phyloP scores from a whole-genome alignment of 306 rosid species.

The Carpinus fangiana region DNA sequence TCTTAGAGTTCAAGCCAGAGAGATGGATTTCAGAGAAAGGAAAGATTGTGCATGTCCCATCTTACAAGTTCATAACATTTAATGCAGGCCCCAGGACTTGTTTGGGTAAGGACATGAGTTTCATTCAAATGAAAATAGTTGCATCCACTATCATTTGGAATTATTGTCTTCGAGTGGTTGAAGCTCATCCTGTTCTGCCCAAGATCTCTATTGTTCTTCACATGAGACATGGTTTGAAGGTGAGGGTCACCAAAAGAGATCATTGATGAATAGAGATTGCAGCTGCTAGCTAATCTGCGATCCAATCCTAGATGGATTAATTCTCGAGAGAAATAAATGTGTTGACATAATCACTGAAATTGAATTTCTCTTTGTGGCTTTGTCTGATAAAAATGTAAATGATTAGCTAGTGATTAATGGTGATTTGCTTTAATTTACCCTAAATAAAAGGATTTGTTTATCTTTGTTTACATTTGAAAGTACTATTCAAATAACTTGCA shows the following conservation, averaged over 20 bases:
- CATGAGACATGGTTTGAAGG: constrained; percentile 37
- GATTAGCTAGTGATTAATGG: no score
- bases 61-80: constrained; percentile 48
- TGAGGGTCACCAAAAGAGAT: constrained; percentile 12
- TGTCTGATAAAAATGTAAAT: background rate
- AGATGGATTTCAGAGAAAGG: constrained; percentile 53
- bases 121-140: constrained; percentile 46
- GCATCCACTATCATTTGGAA: constrained; percentile 30
- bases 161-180: constrained; percentile 24
- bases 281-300: no score
- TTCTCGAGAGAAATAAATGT: no score
- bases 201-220: constrained; percentile 26
- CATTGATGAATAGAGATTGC: background rate
- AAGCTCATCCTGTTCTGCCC: constrained; percentile 15
- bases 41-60: constrained; percentile 30
- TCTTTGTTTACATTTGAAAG: no score
- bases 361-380: background rate
- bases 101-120: constrained; percentile 47
- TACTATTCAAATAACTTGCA: no score
- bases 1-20: constrained; percentile 61
- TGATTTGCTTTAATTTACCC: no score
- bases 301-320: no score
- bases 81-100: constrained; percentile 63
- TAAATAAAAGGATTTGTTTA: no score
- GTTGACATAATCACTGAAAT: no score